Conservation (phyloP, 257 asterid genomes). For the Capsicum pubescens region DNA sequence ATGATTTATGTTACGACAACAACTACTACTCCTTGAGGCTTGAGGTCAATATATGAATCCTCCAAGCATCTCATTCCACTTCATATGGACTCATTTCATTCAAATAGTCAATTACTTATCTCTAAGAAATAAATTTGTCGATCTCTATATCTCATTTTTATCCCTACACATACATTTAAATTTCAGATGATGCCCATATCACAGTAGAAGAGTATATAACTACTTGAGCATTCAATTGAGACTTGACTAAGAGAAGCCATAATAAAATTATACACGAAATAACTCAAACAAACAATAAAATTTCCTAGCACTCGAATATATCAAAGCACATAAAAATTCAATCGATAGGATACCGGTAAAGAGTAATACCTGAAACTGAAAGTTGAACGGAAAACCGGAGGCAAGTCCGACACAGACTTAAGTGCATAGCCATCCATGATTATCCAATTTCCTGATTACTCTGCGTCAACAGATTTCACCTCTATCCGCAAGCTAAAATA, state of each 20-base stretch:
- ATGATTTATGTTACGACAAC: slow-evolving; percentile 2
- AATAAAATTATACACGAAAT: not conserved
- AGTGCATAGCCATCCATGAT: slow-evolving; percentile 60
- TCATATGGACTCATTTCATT: not conserved
- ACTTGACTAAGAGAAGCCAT: not conserved
- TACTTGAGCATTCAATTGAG: not conserved
- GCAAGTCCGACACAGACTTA: slow-evolving; percentile 81
- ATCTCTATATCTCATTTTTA: not conserved
- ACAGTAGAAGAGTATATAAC: not conserved
- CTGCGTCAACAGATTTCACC: not conserved
- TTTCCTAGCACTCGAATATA: not conserved
- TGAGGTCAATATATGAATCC: not conserved
- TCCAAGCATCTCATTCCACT: not conserved
- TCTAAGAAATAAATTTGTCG: not conserved
- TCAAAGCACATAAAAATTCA: not conserved
- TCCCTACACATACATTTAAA: not conserved
- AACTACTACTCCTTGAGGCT: not conserved
- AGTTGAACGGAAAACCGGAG: slow-evolving; percentile 67
- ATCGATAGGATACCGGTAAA: not conserved
- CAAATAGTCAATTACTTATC: not conserved
- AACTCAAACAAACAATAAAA: not conserved
- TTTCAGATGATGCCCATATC: not conserved
- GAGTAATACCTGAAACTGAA: slow-evolving; percentile 78
- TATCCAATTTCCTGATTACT: not conserved
- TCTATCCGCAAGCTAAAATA: not conserved